Percentiles rank a stretch among this genome's conserved stretches.
Conservation (phyloP, 768 basidiomycete genomes). For the Lanmaoa rubissima region DNA sequence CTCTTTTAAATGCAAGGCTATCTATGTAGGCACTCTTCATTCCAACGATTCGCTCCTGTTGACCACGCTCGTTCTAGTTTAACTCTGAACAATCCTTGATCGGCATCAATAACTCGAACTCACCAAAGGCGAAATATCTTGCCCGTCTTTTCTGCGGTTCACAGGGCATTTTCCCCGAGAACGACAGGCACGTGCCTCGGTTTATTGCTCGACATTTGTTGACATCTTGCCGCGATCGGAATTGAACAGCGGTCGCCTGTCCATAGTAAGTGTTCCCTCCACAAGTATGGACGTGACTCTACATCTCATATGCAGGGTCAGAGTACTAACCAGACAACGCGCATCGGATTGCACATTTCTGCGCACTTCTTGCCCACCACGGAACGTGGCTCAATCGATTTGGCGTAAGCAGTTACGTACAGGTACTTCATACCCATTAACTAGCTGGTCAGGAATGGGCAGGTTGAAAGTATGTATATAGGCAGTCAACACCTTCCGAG, state of each 20-base stretch:
- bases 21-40: constrained; percentile 3
- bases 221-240: neutral
- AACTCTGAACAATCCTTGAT: constrained; percentile 7
- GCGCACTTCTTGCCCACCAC: constrained; percentile 93
- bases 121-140: neutral
- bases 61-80: constrained; percentile 4
- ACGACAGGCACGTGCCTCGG: neutral
- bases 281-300: neutral
- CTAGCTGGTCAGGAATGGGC: constrained; percentile 60
- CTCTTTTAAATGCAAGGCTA: constrained; percentile 5
- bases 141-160: neutral
- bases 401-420: constrained; percentile 53
- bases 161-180: constrained; percentile 4
- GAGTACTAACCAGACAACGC: constrained; percentile 88
- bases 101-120: neutral
- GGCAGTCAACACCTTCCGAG: neutral
- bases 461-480: constrained; percentile 62
- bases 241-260: constrained; percentile 10
- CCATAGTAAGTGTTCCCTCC: constrained; percentile 2
- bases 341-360: constrained; percentile 58
- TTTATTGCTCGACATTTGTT: neutral
- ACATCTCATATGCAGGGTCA: constrained; percentile 59
- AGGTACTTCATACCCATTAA: neutral
- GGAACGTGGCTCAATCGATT: constrained; percentile 87
- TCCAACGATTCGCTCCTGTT: neutral